Evolutionary conservation across 805 yeast species (phyloP), one percentile per base, ranked within the genome.

Genomic region (Pichia pseudocactophila): DNA sequence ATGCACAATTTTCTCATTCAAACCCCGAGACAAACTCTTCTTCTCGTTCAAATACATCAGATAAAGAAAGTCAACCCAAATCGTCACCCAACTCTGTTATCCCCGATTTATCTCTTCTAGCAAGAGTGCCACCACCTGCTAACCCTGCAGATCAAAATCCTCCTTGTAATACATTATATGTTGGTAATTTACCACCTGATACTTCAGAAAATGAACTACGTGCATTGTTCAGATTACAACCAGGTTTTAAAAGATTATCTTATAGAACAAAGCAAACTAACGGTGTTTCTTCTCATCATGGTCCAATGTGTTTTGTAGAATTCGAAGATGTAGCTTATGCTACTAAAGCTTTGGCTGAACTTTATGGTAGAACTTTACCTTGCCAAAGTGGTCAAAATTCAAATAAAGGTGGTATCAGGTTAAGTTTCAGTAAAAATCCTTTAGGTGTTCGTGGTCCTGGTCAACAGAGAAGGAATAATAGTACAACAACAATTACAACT

Each of bases 91-190:
- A 37, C 22, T 25, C 59, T 48, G 42, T 54, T 48, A 54, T 65
- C 12, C 80, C 80, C 0, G 92, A 83, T 57, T 67, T 83, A 48
- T 80, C 88, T 0, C 65, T 83, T 36, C 63, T 84, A 37, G 88
- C 90, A 0, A 66, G 87, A 50, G 88, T 84, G 26, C 94, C 92
- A 12, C 88, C 90, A 4, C 95, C 94, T 7, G 96, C 96, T 1
- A 90, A 90, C 56, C 98, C 98, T 7, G 97, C 98, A 2, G 98
- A 92, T 63, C 98, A 92, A 64, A 92, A 92, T 58, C 97, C 98
- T 3, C 98, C 98, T 7, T 92, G 98, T 66, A 92, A 92, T 61
- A 92, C 98, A 0, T 68, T 92, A 43, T 92, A 92, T 56, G 98
- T 92, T 37, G 98, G 98, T 16, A 92, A 92, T 61, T 71, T 92